Percentiles rank a stretch among this genome's conserved stretches.
These are phyloP conservation scores for Stagonosporopsis tanaceti DNA, from an alignment of 2,329 filamentous ascomycete genomes.

Conservation along the genomic window DNA sequence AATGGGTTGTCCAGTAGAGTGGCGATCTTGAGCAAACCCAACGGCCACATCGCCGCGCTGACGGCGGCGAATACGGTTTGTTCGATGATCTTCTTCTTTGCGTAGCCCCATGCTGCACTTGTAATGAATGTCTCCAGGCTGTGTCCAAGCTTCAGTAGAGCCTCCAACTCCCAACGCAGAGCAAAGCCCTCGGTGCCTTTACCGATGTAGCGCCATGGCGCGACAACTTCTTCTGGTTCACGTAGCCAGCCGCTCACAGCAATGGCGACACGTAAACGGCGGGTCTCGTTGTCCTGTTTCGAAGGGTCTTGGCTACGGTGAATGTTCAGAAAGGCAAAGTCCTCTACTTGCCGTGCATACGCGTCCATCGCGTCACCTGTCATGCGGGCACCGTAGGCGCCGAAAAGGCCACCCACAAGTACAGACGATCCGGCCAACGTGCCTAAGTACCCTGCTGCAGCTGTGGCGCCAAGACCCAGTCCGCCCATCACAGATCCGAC, in stretches of 20 bases:
- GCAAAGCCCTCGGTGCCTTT: slow-evolving; percentile 79
- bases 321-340: slow-evolving; percentile 85
- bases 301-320: slow-evolving; percentile 52
- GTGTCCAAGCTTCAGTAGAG: slow-evolving; percentile 78
- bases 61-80: slow-evolving; percentile 59
- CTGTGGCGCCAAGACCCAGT: slow-evolving; percentile 74
- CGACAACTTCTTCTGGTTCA: slow-evolving; percentile 73
- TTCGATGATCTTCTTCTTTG: slow-evolving; percentile 78
- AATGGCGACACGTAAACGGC: slow-evolving; percentile 76
- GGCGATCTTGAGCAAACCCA: slow-evolving; percentile 56
- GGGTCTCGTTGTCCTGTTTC: slow-evolving; percentile 59
- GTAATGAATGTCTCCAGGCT: slow-evolving; percentile 80
- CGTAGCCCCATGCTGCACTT: slow-evolving; percentile 80
- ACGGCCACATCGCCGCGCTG: slow-evolving; percentile 58
- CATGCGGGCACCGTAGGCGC: slow-evolving; percentile 87
- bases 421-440: slow-evolving; percentile 80
- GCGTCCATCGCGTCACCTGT: slow-evolving; percentile 85
- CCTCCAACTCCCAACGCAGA: slow-evolving; percentile 81
- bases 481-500: slow-evolving; percentile 82
- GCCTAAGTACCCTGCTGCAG: slow-evolving; percentile 80
- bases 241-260: slow-evolving; percentile 84
- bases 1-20: slow-evolving; percentile 82
- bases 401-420: slow-evolving; percentile 84
- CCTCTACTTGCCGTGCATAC: slow-evolving; percentile 85
- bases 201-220: slow-evolving; percentile 81